Base-by-base conservation (phyloP, 2,329 filamentous ascomycete species). In the Monosporascus sp. region DNA sequence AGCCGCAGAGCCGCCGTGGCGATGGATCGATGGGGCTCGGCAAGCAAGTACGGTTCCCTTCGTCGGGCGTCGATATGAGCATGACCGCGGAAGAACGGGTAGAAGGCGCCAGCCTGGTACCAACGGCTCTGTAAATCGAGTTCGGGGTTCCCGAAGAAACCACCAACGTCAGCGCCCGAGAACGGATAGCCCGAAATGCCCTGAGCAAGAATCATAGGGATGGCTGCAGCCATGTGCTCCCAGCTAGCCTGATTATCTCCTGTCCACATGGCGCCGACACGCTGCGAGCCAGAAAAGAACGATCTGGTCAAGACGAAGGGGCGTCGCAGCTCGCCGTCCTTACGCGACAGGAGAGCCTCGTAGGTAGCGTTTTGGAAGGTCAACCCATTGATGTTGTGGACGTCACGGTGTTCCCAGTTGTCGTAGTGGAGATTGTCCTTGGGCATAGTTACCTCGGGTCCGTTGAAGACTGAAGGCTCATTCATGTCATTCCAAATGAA, bases 401-500 rank as follows among this genome's bases (percentile, higher is more conserved):
- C 76, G 68, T 99, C 94, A 58, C 94, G 89, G 69, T 99, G 94
- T 71, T 99, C 94, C 94, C 94, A 99, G 66, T 88, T 84, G 50
- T 84, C 92, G 65, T 88, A 76, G 69, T 99, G 94, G 31, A 99
- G 73, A 69, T 99, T 99, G 76, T 99, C 94, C 73, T 97, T 97
- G 57, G 94, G 94, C 92, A 97, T 97, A 5, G 93, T 97, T 3
- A 91, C 96, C 72, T 99, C 94, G 0, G 94, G 94, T 0, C 94
- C 94, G 69, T 97, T 97, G 78, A 99, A 99, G 2, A 99, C 94
- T 0, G 94, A 97, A 0, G 94, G 94, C 75, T 99, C 94, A 68
- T 97, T 97, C 94, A 99, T 99, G 70, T 99, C 94, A 70, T 99
- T 99, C 94, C 94, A 99, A 64, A 99, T 84, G 72, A 91, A 97